Percentiles rank a stretch among this genome's conserved stretches.
Conservation (phyloP, 352 stramenopile genomes). For the Halophytophthora batemanensis region DNA sequence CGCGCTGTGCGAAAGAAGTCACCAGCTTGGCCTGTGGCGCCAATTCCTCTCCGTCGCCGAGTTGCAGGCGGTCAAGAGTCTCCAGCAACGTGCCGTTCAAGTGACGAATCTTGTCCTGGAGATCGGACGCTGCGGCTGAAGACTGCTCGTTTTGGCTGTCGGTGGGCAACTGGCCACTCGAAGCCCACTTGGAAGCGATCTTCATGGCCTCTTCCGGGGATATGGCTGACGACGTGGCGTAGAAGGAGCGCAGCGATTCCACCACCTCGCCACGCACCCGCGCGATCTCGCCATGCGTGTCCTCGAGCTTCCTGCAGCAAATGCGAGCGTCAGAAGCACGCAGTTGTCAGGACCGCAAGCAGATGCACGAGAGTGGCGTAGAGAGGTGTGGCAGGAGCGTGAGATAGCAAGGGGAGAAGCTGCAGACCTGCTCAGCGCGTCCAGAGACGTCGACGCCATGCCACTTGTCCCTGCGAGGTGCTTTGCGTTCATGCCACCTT, state of each 20-base stretch:
- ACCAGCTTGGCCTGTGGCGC: conserved; percentile 42
- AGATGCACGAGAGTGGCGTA: neutral
- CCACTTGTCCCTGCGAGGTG: no score
- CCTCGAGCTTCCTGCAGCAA: conserved; percentile 51
- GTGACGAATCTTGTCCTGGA: conserved; percentile 44
- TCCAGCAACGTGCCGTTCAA: conserved; percentile 44
- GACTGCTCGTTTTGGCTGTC: neutral
- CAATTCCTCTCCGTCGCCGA: conserved; percentile 25
- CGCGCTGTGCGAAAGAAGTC: conserved; percentile 50
- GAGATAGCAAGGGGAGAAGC: neutral
- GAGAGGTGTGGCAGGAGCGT: neutral
- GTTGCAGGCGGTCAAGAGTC: conserved; percentile 50
- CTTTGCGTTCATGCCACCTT: no score
- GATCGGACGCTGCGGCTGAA: conserved; percentile 27
- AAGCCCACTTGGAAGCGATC: conserved; percentile 51
- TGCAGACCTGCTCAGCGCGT: conserved; percentile 3
- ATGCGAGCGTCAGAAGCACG: neutral
- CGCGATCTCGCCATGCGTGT: conserved; percentile 61
- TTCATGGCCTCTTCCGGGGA: conserved; percentile 57
- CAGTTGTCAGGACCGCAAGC: no score
- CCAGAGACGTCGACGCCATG: conserved; percentile 4
- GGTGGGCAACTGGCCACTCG: conserved; percentile 12
- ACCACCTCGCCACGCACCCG: conserved; percentile 53
- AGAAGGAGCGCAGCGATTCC: conserved; percentile 62
- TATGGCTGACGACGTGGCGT: conserved; percentile 50